Evolutionary conservation across 2,329 filamentous ascomycete species (phyloP).

Genomic region (Exophiala lecanii-corni): DNA sequence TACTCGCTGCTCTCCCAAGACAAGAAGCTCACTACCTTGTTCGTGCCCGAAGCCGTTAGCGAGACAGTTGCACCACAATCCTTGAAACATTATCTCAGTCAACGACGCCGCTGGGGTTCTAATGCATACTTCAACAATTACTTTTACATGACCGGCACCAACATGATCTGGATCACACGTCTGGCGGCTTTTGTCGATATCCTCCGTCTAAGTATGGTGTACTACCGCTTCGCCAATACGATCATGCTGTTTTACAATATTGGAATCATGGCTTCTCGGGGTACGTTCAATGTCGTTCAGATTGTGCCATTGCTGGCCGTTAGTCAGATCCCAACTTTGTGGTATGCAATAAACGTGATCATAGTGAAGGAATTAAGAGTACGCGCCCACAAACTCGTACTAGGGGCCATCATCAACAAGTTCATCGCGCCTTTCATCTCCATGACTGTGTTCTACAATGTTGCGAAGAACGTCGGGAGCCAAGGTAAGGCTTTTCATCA

Average conservation of each 20-base stretch:
- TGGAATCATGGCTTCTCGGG: background rate
- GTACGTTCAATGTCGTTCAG: conserved; percentile 4
- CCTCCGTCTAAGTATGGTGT: conserved; percentile 13
- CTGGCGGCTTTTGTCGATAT: conserved; percentile 11
- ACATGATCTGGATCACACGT: conserved; percentile 9
- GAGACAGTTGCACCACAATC: conserved; percentile 11
- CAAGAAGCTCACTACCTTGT: conserved; percentile 8
- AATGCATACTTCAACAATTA: conserved; percentile 20
- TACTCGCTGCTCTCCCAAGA: conserved; percentile 10
- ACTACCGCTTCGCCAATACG: conserved; percentile 15
- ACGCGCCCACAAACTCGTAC: conserved; percentile 10
- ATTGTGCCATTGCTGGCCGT: conserved; percentile 8
- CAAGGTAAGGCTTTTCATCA: conserved; percentile 6
- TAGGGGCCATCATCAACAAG: conserved; percentile 16
- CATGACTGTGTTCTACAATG: conserved; percentile 8
- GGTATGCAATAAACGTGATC: conserved; percentile 5
- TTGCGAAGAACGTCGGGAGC: conserved; percentile 8
- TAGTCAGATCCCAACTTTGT: conserved; percentile 12
- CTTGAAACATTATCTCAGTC: conserved; percentile 15
- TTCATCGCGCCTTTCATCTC: conserved; percentile 10
- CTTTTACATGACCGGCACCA: conserved; percentile 13
- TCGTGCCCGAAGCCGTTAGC: conserved; percentile 14
- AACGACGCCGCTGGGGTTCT: conserved; percentile 15
- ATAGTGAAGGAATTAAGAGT: conserved; percentile 7
- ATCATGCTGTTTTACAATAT: conserved; percentile 6